Base-by-base conservation (phyloP, 1,284 basidiomycete species). In the Volvariella volvacea region DNA sequence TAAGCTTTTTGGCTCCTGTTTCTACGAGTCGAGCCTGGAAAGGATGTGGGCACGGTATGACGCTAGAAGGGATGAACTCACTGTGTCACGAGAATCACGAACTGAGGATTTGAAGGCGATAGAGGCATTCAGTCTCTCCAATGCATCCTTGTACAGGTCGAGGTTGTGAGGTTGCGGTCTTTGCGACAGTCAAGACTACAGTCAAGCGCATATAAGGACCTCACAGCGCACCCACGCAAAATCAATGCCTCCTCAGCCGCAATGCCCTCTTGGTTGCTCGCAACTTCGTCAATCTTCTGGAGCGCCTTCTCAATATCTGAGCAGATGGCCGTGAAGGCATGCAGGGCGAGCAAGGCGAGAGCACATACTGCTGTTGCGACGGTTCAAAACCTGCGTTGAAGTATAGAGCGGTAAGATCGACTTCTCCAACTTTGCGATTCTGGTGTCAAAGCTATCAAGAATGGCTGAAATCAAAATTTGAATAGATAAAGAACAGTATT, bases 261-360 rank as follows among this genome's bases (percentile, higher is more conserved):
- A 43, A 83, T 73, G n/a, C 82, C 84, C 47, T 86, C 83, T 50
- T 83, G 78, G 51, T 77, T 82, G 50, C 78, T 84, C 2, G 83
- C 78, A 12, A 88, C 73, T 49, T 87, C 83, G 49, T 88, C 80
- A 9, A 90, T 89, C 64, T 83, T 86, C 52, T 74, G 60, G 33
- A 90, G 58, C 0, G 86, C 82, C 55, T 76, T 76, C 50, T 89
- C 87, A 48, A 90, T 88, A 58, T 90, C 87, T 90, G 30, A 22
- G 42, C 7, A 6, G 36, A n/a, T 22, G 33, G 28, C 43, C n/a
- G 40, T 22, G 15, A 42, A 28, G 17, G 30, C 28, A 15, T 22
- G 17, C 30, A 16, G 17, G 3, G 21, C 1, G n/a, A 30, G 10
- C 7, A 42, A 2, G 9, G 30, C 22, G 7, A 20, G 15, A 14